Conservation (phyloP, 768 basidiomycete genomes). For the Coprinellus micaceus region DNA sequence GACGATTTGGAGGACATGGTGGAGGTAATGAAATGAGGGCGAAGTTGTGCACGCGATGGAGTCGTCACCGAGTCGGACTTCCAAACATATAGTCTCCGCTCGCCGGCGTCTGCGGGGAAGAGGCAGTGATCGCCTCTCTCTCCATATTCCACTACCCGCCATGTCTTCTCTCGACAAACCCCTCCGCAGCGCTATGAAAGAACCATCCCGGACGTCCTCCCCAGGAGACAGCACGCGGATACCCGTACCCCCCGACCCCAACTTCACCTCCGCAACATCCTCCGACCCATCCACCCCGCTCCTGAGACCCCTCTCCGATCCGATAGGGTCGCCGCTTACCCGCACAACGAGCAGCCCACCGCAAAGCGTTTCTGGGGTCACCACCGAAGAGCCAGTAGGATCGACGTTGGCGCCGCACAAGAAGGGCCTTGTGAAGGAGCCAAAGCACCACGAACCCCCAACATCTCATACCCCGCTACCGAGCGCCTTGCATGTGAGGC, state of each 20-base stretch:
- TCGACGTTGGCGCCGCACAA: not conserved
- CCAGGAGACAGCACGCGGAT: not conserved
- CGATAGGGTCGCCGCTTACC: not conserved
- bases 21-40: too few relatives aligned
- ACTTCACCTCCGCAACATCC: not conserved
- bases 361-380: not conserved
- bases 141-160: not conserved
- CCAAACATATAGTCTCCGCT: too few relatives aligned
- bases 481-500: not conserved
- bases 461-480: not conserved
- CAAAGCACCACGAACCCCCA: not conserved
- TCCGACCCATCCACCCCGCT: not conserved
- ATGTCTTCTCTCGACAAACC: not conserved
- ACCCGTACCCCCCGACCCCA: not conserved
- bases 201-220: not conserved
- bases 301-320: not conserved
- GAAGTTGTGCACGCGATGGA: too few relatives aligned
- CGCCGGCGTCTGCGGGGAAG: too few relatives aligned
- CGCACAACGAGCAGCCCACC: not conserved
- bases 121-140: not conserved
- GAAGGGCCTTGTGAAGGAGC: not conserved
- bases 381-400: not conserved
- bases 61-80: too few relatives aligned
- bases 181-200: slow-evolving; percentile 6
- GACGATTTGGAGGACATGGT: not conserved